Percentiles rank a stretch among this genome's conserved stretches.
phyloP scores from a whole-genome alignment of 2,329 filamentous ascomycete genomes.

The Diaporthe humulicola region DNA sequence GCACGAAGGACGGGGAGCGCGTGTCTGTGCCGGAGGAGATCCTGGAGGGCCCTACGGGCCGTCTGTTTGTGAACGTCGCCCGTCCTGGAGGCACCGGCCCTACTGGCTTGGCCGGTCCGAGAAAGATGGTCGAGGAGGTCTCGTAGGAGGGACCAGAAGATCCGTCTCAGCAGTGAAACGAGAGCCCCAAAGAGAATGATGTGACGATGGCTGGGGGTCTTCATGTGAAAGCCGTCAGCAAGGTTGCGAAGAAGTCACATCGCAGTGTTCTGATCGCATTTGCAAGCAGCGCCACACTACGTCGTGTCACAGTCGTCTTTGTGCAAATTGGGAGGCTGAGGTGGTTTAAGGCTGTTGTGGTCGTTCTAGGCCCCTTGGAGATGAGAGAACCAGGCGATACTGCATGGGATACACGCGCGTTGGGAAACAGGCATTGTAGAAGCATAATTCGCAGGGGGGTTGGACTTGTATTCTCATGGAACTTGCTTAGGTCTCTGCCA shows the following conservation, averaged over 20 bases:
- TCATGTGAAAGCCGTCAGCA: not conserved
- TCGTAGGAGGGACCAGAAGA: conserved; percentile 47
- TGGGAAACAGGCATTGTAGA: not conserved
- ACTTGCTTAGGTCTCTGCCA: not conserved
- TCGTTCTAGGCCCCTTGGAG: not conserved
- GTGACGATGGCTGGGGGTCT: not conserved
- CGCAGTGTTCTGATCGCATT: not conserved
- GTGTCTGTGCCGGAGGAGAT: conserved; percentile 78
- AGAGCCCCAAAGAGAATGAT: not conserved
- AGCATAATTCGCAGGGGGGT: not conserved
- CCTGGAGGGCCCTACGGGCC: conserved; percentile 72
- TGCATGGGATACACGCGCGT: not conserved
- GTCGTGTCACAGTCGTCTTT: not conserved
- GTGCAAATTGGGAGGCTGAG: not conserved
- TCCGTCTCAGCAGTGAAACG: not conserved
- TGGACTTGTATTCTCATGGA: not conserved
- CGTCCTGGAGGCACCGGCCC: conserved; percentile 40
- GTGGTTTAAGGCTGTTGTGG: not conserved
- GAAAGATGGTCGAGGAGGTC: conserved; percentile 70
- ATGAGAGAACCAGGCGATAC: too few relatives aligned
- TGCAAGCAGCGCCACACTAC: not conserved
- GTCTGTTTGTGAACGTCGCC: conserved; percentile 61
- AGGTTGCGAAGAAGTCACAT: not conserved
- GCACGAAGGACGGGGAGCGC: conserved; percentile 72
- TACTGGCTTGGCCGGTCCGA: conserved; percentile 45